These are phyloP conservation scores for Hanseniaspora meyeri DNA, from an alignment of 805 yeast species.

Conservation along the genomic window DNA sequence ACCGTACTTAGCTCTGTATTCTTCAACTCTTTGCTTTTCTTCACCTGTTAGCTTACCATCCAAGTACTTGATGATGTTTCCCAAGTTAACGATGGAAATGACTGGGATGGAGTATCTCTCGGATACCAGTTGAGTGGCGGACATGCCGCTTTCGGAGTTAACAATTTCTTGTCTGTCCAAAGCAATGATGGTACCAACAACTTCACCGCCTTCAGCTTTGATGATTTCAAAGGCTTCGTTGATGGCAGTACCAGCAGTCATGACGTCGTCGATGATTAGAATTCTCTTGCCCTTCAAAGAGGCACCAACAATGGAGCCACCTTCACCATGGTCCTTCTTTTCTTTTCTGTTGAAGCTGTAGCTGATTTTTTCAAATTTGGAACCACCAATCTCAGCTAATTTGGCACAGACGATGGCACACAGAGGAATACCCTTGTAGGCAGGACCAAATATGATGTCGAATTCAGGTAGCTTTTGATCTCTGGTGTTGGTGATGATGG, in stretches of 20 bases:
- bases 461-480: constrained; percentile 61
- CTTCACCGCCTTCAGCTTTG: constrained; percentile 50
- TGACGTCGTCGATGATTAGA: constrained; percentile 87
- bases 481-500: constrained; percentile 42
- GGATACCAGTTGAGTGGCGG: constrained; percentile 75
- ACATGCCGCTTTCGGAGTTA: constrained; percentile 38
- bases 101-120: constrained; percentile 71
- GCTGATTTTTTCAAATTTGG: constrained; percentile 56
- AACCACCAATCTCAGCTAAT: constrained; percentile 80
- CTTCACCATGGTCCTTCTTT: constrained; percentile 96
- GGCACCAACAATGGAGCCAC: constrained; percentile 87
- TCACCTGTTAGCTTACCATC: constrained; percentile 43
- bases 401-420: constrained; percentile 90
- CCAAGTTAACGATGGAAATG: constrained; percentile 60
- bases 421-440: constrained; percentile 92
- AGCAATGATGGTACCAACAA: constrained; percentile 79
- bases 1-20: constrained; percentile 38
- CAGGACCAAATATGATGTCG: constrained; percentile 92
- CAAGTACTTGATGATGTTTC: constrained; percentile 59
- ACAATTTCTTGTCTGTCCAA: constrained; percentile 92
- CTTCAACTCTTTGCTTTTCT: constrained; percentile 45
- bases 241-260: constrained; percentile 98
- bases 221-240: constrained; percentile 85
- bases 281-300: constrained; percentile 57
- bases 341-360: constrained; percentile 96